Evolutionary conservation across 2,329 filamentous ascomycete genomes (phyloP).

Genomic region (Gnomoniopsis smithogilvyi): DNA sequence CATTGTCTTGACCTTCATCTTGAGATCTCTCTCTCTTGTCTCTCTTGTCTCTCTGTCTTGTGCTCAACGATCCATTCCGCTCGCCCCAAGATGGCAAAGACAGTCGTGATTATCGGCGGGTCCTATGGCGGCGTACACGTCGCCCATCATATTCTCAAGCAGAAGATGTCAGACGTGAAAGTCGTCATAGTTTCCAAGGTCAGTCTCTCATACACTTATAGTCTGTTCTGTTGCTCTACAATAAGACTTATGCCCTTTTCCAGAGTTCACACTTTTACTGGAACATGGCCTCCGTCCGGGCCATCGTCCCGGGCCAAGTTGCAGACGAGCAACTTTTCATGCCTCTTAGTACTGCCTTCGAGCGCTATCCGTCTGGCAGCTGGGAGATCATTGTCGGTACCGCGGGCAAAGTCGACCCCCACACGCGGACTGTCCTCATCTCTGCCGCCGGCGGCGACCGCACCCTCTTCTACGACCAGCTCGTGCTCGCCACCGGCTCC

Average conservation of each 20-base stretch:
- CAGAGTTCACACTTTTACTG: constrained; percentile 58
- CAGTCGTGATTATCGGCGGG: constrained; percentile 52
- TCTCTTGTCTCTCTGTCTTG: not conserved
- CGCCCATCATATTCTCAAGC: constrained; percentile 53
- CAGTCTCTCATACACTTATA: constrained; percentile 15
- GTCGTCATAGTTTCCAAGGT: constrained; percentile 56
- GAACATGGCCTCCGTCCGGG: constrained; percentile 55
- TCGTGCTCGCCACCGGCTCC: constrained; percentile 56
- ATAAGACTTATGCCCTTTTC: too few species aligned
- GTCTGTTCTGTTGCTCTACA: too few species aligned
- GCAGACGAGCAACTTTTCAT: constrained; percentile 48
- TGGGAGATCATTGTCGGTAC: constrained; percentile 52
- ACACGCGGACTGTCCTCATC: constrained; percentile 42
- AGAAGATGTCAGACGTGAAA: constrained; percentile 46
- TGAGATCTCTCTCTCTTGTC: not conserved
- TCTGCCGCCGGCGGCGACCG: constrained; percentile 25
- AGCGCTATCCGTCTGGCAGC: constrained; percentile 44
- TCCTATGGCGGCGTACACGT: constrained; percentile 51
- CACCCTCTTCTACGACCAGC: constrained; percentile 48
- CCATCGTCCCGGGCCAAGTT: constrained; percentile 48
- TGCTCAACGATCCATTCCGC: not conserved
- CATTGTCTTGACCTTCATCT: not conserved
- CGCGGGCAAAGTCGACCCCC: constrained; percentile 38
- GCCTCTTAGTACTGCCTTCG: constrained; percentile 46
- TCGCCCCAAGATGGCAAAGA: constrained; percentile 41